Base-by-base conservation (phyloP, 139 green algal genomes). In the Gonium pectorale region DNA sequence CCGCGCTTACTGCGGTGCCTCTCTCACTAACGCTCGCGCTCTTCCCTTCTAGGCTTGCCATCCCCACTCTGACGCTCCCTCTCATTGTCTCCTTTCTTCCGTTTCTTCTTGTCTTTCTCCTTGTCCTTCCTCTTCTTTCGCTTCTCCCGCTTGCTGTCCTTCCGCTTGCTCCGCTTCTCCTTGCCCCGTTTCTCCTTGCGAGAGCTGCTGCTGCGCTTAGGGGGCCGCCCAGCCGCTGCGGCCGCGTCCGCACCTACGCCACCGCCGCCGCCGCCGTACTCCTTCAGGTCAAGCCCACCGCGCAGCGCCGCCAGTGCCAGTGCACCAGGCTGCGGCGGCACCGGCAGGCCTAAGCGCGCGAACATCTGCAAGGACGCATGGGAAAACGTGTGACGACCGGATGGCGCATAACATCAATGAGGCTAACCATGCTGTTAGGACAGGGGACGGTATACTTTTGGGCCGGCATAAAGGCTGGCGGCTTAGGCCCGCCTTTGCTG, bases 101-200 rank as follows among this genome's bases (percentile, higher is more conserved):
- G n/a, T n/a, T n/a, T 64, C 11, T 51, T 56, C 64, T 66, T 67
- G 11, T 54, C 43, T 22, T 66, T 75, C 2, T 26, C 15, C 78
- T 66, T 75, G 0, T 21, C 1, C 78, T 75, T 66, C 19, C 64
- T 22, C 31, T 83, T 73, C 0, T 44, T 54, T 27, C 43, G 43
- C 37, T 79, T 86, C 5, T 2, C 29, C 26, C 9, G 4, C 26
- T 46, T 73, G 6, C 31, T 40, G 22, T 72, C 52, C 11, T 67
- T 64, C 49, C 27, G 26, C 67, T 52, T 27, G 46, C 83, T 87
- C n/a, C 68, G 6, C 11, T 83, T 77, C 26, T 29, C 70, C 49
- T 79, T 88, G 27, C 64, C 66, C 66, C 33, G 59, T 35, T 33
- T 43, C 19, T 41, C 33, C 22, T 9, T 24, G 17, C 44, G 38